phyloP scores from a whole-genome alignment of 306 rosid species.

The Cajanus cajan region DNA sequence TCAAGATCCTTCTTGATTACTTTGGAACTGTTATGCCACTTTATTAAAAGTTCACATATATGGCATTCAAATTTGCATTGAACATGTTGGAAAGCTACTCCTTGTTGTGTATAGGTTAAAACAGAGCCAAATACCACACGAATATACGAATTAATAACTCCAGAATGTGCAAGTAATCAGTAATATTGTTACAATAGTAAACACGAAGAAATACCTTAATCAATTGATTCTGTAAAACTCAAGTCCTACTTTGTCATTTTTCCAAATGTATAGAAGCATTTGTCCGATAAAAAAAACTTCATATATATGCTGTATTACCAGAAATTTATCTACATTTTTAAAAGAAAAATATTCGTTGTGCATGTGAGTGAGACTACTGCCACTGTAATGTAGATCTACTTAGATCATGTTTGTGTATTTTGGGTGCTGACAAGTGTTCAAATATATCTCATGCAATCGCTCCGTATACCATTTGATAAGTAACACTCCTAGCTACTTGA shows the following conservation, averaged over 20 bases:
- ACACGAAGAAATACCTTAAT: constrained; percentile 1
- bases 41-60: background rate
- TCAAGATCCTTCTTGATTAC: background rate
- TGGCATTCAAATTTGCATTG: background rate
- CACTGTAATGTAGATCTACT: background rate
- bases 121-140: background rate
- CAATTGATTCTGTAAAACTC: constrained; percentile 15
- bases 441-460: background rate
- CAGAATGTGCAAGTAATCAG: background rate
- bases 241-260: constrained; percentile 40
- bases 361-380: constrained; percentile 23
- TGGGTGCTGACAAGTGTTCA: constrained; percentile 7
- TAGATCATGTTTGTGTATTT: constrained; percentile 18
- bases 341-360: constrained; percentile 14
- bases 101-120: background rate
- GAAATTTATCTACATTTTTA: background rate
- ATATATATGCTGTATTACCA: constrained; percentile 13
- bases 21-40: background rate
- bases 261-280: constrained; percentile 34
- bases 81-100: background rate
- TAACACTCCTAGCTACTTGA: background rate
- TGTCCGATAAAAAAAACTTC: background rate
- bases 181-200: background rate
- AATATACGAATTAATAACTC: background rate
- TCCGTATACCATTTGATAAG: background rate